A percentile compares a stretch with the other conserved stretches of the same genome.
Evolutionary conservation across 2,329 filamentous ascomycete genomes (phyloP).

Genomic region (Allantophomopsis cytisporea): DNA sequence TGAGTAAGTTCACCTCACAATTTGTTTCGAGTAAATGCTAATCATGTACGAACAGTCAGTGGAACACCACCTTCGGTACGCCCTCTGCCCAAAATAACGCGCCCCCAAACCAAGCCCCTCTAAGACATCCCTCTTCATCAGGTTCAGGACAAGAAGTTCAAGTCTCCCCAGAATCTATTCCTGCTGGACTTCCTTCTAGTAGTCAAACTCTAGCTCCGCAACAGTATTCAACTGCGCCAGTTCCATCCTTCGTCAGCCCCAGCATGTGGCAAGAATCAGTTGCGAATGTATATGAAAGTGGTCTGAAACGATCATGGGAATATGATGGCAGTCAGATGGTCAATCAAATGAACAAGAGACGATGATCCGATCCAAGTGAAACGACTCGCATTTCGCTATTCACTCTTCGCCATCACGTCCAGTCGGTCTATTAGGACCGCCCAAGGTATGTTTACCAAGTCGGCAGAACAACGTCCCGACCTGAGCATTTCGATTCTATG

Average conservation of each 20-base stretch:
- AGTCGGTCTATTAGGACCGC: too few species aligned
- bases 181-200: too few species aligned
- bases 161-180: too few species aligned
- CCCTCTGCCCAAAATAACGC: conserved; percentile 18
- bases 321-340: conserved; percentile 14
- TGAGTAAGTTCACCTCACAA: conserved; percentile 49
- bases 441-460: too few species aligned
- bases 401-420: too few species aligned
- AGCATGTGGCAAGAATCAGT: conserved; percentile 65
- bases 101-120: conserved; percentile 19
- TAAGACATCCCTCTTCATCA: conserved; percentile 17
- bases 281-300: conserved; percentile 53
- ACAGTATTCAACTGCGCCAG: conserved; percentile 37
- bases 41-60: conserved; percentile 48
- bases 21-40: conserved; percentile 2
- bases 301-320: conserved; percentile 49
- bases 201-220: conserved; percentile 22
- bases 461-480: too few species aligned
- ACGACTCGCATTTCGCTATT: too few species aligned
- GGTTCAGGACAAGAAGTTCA: too few species aligned
- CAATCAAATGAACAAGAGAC: conserved; percentile 7
- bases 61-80: conserved; percentile 85
- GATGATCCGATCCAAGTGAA: too few species aligned
- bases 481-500: too few species aligned
- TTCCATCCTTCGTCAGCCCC: conserved; percentile 49